Evolutionary conservation across 176 grass and related monocot species (phyloP).

Genomic region (Oryza meyeriana): DNA sequence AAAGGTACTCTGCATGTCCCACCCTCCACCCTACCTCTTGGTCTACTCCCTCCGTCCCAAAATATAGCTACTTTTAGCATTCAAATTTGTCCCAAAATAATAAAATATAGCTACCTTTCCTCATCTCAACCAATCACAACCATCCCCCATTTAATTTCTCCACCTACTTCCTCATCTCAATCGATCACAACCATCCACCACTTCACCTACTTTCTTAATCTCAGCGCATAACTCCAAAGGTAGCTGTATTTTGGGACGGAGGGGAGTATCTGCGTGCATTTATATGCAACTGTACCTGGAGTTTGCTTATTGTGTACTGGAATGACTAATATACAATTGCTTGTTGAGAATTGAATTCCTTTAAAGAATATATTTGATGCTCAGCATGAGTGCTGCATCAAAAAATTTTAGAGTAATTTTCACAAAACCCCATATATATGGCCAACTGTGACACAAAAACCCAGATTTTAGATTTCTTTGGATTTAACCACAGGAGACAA

Average conservation of each 20-base stretch:
- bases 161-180: no score
- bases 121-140: no score
- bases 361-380: not conserved
- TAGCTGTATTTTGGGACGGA: no score
- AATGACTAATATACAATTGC: not conserved
- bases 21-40: not conserved
- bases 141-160: no score
- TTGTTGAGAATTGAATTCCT: not conserved
- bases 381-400: slow-evolving; percentile 9
- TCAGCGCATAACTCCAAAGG: no score
- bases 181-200: no score
- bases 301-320: not conserved
- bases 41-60: no score
- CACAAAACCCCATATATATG: not conserved
- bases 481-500: not conserved
- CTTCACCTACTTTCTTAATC: no score
- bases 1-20: slow-evolving; percentile 45
- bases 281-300: not conserved
- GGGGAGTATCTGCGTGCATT: not conserved
- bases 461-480: not conserved
- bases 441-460: not conserved
- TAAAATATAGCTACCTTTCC: no score
- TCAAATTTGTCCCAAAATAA: no score
- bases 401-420: not conserved
- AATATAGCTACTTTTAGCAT: no score